Evolutionary conservation across 306 rosid species (phyloP).

Genomic region (Acacia confusa): DNA sequence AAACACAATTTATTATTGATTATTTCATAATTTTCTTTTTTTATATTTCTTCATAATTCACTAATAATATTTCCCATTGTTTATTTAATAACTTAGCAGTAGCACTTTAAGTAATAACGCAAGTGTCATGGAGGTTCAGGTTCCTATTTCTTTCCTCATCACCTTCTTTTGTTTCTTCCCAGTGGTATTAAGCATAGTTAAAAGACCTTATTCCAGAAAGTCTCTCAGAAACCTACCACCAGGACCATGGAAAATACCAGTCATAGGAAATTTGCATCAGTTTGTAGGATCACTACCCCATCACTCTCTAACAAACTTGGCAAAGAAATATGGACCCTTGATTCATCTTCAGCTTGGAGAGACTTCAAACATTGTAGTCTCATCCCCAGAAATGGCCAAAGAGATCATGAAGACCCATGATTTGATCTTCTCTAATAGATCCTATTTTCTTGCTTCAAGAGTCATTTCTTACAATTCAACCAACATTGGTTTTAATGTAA

Average conservation of each 20-base stretch:
- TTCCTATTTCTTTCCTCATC: background rate
- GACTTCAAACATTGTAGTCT: constrained; percentile 11
- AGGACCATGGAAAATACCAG: constrained; percentile 30
- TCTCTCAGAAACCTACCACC: constrained; percentile 7
- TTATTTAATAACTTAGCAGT: background rate
- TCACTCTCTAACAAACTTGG: constrained; percentile 15
- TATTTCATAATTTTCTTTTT: too few relatives aligned
- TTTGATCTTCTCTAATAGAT: constrained; percentile 16
- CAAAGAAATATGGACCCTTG: constrained; percentile 33
- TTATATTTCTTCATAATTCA: too few relatives aligned
- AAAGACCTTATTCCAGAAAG: background rate
- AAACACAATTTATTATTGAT: too few relatives aligned
- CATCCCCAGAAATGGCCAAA: too few relatives aligned
- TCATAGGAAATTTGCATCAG: constrained; percentile 33
- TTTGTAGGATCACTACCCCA: constrained; percentile 22
- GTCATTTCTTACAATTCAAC: background rate
- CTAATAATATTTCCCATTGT: background rate
- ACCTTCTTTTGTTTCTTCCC: background rate
- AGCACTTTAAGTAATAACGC: background rate
- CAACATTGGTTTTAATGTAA: background rate
- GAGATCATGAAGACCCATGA: constrained; percentile 21
- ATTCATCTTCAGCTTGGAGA: constrained; percentile 34
- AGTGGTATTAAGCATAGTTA: background rate
- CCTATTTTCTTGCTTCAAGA: constrained; percentile 1
- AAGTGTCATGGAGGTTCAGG: constrained; percentile 1